A percentile compares a stretch with the other conserved stretches of the same genome.
phyloP scores from a whole-genome alignment of 1,284 basidiomycete genomes.

The Malassezia dermatis region DNA sequence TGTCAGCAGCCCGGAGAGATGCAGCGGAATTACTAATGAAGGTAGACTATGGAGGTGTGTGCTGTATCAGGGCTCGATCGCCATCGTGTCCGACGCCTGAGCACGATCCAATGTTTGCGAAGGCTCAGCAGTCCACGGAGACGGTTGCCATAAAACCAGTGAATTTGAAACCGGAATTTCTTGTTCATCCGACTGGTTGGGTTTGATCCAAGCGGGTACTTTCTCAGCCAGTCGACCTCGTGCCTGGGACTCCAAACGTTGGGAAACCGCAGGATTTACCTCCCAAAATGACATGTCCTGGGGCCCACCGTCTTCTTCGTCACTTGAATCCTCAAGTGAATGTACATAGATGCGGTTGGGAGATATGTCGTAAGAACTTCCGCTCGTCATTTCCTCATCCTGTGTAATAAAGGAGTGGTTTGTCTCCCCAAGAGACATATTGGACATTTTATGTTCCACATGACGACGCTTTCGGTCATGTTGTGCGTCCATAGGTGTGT shows the following conservation, averaged over 20 bases:
- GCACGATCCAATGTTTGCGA: background rate
- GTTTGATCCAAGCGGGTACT: conserved; percentile 7
- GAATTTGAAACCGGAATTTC: background rate
- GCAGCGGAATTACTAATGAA: background rate
- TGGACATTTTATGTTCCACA: conserved; percentile 8
- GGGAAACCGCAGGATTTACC: conserved; percentile 4
- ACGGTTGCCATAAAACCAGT: conserved; percentile 8
- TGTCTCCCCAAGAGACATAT: conserved; percentile 6
- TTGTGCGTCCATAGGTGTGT: background rate
- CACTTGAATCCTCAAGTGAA: conserved; percentile 10
- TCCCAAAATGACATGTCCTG: background rate
- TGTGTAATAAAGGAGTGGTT: background rate
- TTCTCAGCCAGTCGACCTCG: background rate
- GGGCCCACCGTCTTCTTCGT: conserved; percentile 1
- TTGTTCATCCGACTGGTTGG: background rate
- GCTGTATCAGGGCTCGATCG: background rate
- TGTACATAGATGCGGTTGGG: conserved; percentile 15
- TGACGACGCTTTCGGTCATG: conserved; percentile 12
- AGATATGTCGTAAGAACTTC: conserved; percentile 15
- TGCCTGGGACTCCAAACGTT: background rate
- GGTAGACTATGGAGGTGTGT: background rate
- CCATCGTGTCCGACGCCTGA: background rate
- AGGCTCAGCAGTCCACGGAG: background rate
- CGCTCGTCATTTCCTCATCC: conserved; percentile 11
- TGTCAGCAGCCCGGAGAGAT: background rate